phyloP scores from a whole-genome alignment of 345 rosid genomes.

The Turritis glabra region DNA sequence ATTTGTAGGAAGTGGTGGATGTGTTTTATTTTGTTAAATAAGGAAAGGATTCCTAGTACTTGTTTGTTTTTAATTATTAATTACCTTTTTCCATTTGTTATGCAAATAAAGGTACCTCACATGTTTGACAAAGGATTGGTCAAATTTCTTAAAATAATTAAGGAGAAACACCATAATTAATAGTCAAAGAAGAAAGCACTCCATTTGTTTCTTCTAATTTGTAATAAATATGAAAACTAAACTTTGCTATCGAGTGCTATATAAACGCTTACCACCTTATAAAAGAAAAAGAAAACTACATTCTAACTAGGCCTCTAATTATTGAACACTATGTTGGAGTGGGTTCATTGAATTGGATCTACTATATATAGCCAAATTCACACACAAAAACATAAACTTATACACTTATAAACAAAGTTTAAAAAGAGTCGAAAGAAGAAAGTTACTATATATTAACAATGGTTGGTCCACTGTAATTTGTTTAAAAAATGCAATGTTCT shows the following conservation, averaged over 20 bases:
- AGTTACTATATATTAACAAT: not conserved
- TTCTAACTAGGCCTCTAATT: not conserved
- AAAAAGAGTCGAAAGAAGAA: conserved; percentile 8
- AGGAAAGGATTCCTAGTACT: conserved; percentile 19
- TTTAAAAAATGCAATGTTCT: not conserved
- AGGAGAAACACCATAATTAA: not conserved
- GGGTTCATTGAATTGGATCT: conserved; percentile 17
- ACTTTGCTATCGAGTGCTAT: not conserved
- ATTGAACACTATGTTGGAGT: conserved; percentile 2
- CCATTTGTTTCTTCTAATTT: not conserved
- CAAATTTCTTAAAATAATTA: not conserved
- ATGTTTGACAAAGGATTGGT: conserved; percentile 29
- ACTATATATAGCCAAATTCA: conserved; percentile 15
- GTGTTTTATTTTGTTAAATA: conserved; percentile 9
- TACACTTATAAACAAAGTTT: not conserved
- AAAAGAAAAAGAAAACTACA: not conserved
- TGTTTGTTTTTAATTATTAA: not conserved
- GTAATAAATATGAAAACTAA: not conserved
- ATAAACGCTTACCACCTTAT: not conserved
- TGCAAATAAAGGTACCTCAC: conserved; percentile 20
- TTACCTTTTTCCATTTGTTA: conserved; percentile 3
- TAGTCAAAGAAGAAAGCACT: not conserved
- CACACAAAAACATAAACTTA: conserved; percentile 18
- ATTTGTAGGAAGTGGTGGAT: conserved; percentile 7
- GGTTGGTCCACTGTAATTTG: conserved; percentile 5